Base-by-base conservation (phyloP, 1,284 basidiomycete genomes). In the Inonotus hispidus region DNA sequence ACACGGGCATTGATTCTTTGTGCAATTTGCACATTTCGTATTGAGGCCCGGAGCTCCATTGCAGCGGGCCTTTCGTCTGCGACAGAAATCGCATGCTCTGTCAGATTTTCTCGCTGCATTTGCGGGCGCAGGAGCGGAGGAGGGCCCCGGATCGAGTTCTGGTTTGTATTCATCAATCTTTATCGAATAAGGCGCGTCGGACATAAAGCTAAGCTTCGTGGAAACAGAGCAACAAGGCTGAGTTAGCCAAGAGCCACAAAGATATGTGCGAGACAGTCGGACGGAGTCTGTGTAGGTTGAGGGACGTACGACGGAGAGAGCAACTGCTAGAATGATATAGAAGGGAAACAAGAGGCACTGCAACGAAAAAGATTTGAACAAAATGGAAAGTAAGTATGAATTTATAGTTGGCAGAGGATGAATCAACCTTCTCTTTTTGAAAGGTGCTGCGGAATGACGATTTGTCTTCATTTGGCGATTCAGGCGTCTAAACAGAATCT, bases 21-120 rank as follows among this genome's bases (percentile, higher is more conserved):
- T 67, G 74, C 91, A 93, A 70, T 88, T 90, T 46, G 88, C 83
- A 71, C 92, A 94, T 32, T 82, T 68, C 61, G 82, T 81, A 65
- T 81, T 77, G 13, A 72, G 71, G 77, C 80, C 82, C 68, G 74
- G 78, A 8, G 85, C 80, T 10, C 87, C 87, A 69, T 90, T 87
- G 66, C 88, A 90, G 68, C 81, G 83, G 29, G 83, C 85, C 72
- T 89, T 89, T 56, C 83, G 77, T 45, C 81, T 77, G 10, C 87
- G 77, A 70, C 87, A 89, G 52, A 79, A 79, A 68, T 89, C 87
- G 67, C 87, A 89, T n/a, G 87, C 86, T 29, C 87, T 77, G 38
- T 86, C 83, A n/a, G 82, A 74, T 69, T 81, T 84, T 58, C 82
- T 79, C 64, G 76, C 83, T 73, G 78, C 68, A 14, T 43, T 23